phyloP scores from a whole-genome alignment of 192 early-diverging fungal species.

The Coemansia sp. region DNA sequence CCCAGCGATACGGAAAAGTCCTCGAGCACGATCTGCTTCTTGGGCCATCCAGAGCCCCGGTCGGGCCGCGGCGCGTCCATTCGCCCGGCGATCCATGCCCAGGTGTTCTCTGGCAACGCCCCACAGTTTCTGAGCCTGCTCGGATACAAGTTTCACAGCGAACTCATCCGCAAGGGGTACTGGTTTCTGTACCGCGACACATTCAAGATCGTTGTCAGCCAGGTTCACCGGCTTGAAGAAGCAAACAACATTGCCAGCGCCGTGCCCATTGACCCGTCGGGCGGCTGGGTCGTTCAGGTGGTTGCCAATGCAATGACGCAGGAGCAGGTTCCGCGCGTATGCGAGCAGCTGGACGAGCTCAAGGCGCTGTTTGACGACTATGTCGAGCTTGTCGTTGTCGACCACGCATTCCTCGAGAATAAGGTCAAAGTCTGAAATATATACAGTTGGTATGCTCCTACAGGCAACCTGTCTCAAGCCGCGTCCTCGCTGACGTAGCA shows the following conservation, averaged over 20 bases:
- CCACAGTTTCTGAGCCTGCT: conserved; percentile 63
- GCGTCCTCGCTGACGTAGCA: conserved; percentile 51
- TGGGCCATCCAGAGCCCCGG: conserved; percentile 68
- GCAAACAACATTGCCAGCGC: conserved; percentile 48
- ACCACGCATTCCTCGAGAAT: conserved; percentile 48
- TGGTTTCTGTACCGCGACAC: conserved; percentile 53
- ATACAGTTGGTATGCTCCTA: conserved; percentile 1
- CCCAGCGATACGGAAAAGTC: conserved; percentile 35
- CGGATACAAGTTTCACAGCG: conserved; percentile 68
- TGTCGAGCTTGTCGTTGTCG: conserved; percentile 48
- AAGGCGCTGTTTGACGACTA: conserved; percentile 51
- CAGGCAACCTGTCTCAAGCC: conserved; percentile 14
- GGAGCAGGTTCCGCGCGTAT: conserved; percentile 44
- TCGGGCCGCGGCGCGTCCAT: conserved; percentile 55
- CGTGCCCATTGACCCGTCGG: conserved; percentile 38
- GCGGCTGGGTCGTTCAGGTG: conserved; percentile 60
- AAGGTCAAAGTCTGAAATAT: no score
- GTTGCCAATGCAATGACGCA: conserved; percentile 47
- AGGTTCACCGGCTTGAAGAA: conserved; percentile 50
- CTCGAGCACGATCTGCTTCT: conserved; percentile 56
- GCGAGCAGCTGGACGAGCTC: conserved; percentile 50
- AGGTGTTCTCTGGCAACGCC: conserved; percentile 57
- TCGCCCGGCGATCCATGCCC: conserved; percentile 58
- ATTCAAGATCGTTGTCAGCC: conserved; percentile 56
- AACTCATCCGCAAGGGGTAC: conserved; percentile 60